phyloP scores from a whole-genome alignment of 2,329 filamentous ascomycete genomes.

The Coniella vitis region DNA sequence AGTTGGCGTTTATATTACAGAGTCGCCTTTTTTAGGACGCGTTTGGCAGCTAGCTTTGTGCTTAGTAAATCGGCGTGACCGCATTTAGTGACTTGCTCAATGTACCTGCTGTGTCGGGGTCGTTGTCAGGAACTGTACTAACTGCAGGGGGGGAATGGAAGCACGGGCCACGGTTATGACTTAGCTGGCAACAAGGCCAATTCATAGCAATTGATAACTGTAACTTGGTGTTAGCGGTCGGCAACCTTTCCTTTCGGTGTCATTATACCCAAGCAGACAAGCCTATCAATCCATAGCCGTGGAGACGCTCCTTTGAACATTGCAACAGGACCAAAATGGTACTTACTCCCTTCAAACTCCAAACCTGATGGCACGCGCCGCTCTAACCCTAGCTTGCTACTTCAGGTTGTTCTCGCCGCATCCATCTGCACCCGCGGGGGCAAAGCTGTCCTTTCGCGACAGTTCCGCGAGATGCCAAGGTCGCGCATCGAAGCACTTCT shows the following conservation, averaged over 20 bases:
- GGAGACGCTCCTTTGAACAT: background rate
- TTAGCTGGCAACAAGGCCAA: constrained; percentile 4
- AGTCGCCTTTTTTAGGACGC: too few species aligned
- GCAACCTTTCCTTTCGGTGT: background rate
- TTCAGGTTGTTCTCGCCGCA: constrained; percentile 91
- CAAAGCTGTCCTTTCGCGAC: constrained; percentile 94
- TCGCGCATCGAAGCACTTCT: constrained; percentile 94
- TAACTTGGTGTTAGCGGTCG: background rate
- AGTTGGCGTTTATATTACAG: too few species aligned
- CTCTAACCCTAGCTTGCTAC: constrained; percentile 10
- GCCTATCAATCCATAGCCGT: background rate
- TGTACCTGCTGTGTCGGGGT: too few species aligned
- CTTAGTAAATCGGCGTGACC: background rate
- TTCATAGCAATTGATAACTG: background rate
- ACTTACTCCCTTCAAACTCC: constrained; percentile 15
- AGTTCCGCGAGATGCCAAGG: constrained; percentile 96
- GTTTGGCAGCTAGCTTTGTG: background rate
- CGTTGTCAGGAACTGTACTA: background rate
- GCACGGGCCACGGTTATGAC: background rate
- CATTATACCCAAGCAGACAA: background rate
- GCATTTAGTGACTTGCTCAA: background rate
- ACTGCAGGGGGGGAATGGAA: background rate
- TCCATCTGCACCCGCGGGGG: constrained; percentile 98
- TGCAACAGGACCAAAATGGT: constrained; percentile 31
- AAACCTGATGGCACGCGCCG: background rate